Evolutionary conservation across 768 basidiomycete genomes (phyloP), one percentile per base, ranked within the genome.

Genomic region (Naganishia randhawae): DNA sequence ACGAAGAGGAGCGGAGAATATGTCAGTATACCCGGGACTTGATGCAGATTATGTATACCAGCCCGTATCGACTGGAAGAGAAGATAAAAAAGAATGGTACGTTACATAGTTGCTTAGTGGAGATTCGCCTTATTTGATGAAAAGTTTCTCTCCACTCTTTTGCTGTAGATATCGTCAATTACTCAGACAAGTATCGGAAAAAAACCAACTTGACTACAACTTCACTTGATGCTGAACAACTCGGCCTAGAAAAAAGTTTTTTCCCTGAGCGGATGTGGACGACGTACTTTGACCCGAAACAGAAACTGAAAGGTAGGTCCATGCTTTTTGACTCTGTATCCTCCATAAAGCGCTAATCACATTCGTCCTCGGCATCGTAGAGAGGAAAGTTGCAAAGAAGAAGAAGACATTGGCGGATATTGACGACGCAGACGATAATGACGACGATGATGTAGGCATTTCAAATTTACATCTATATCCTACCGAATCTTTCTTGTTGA

Each of bases 271-370:
- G 48, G n/a, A 45, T 67, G 27, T 67, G 66, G 66, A 48, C 53
- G 54, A 67, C 45, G 66, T 67, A 67, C 55, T 67, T 67, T 50
- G 66, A 67, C 22, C 53, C 53, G 29, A 67, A 67, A 35, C 37
- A 41, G 37, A 55, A 67, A 48, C 39, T 55, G n/a, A 55, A 67
- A 35, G 66, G 66, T 67, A 33, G n/a, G 66, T 66, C 4, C 32
- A 33, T 19, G 1, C 10, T 37, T 11, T 22, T 48, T 17, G 25
- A 48, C 7, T 48, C 45, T 22, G 29, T 52, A 32, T 6, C 16
- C 9, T 14, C 17, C n/a, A 33, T 25, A 17, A 25, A 31, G 32
- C 45, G 42, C 27, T 64, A 45, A 39, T 64, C 8, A 29, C 42
- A 27, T 48, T 25, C 7, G 45, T 16, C 16, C 13, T 29, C 22